These are phyloP conservation scores for Cucumis hystrix DNA, from an alignment of 306 rosid genomes.

Conservation along the genomic window DNA sequence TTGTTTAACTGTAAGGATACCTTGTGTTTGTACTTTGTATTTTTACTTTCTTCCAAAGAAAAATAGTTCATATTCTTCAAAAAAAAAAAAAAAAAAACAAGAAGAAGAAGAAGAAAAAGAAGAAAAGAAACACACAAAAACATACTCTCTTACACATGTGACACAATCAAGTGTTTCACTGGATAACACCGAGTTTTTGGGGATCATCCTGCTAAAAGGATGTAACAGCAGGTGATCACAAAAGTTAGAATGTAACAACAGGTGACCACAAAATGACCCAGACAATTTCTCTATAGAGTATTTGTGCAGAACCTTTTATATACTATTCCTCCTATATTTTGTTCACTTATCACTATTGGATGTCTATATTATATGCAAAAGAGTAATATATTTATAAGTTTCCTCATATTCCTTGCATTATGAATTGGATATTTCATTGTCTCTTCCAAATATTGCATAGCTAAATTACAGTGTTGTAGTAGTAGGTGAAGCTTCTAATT, in stretches of 20 bases:
- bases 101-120: no score
- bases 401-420: background rate
- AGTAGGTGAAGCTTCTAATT: slow-evolving; percentile 13
- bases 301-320: background rate
- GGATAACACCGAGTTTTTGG: background rate
- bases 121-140: no score
- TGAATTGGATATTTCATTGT: background rate
- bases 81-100: no score
- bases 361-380: background rate
- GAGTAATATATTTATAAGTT: background rate
- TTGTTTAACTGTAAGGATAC: background rate
- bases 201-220: background rate
- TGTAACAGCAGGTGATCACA: no score
- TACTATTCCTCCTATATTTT: background rate
- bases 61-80: background rate
- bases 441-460: background rate
- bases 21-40: background rate
- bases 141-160: no score
- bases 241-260: no score
- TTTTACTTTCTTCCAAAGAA: background rate
- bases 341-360: background rate
- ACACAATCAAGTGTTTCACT: background rate
- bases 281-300: background rate
- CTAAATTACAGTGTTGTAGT: background rate
- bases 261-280: background rate